Base-by-base conservation (phyloP, 139 green algal genomes). In the Picochlorum sp. region DNA sequence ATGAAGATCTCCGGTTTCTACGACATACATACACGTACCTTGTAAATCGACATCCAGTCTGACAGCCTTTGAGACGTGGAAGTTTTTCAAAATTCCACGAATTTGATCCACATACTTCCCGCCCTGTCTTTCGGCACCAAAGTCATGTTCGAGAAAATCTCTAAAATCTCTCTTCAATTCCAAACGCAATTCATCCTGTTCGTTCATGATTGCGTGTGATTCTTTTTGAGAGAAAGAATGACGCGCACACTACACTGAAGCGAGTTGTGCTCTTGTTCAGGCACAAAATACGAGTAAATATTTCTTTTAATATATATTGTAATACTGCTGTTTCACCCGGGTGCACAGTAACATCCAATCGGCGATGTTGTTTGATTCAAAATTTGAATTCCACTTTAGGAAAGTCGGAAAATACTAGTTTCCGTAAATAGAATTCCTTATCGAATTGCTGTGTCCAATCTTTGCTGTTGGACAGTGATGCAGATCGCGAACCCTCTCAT, bases 121-220 rank as follows among this genome's bases (percentile, higher is more conserved):
- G 2, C 70, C 45, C n/a, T 72, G 62, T 24, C 79, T 71, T 10
- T 79, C 69, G 7, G 44, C 51, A 4, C 68, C 76, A 20, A 77
- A 86, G 15, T 91, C 83, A 18, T 69, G 65, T 44, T 90, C 83
- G 8, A 95, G 76, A 63, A 95, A 94, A 20, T 90, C 85, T 0
- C 73, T 71, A 71, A 94, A 94, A 32, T 82, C 66, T 3, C 86
- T 69, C 56, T 88, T 90, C 52, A 88, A 63, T 55, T 85, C 72
- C 5, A 90, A 68, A 1, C 77, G 78, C 7, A 79, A 41, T 55
- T 78, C 65, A 23, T 20, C 61, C 26, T 72, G 70, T 63, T 77
- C 70, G 21, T 77, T 65, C 70, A 77, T 77, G 15, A 18, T 32
- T 21, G 18, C 16, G n/a, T 18, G 34, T 41, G 34, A 41, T 41